Base-by-base conservation (phyloP, 768 basidiomycete species). In the Lactarius indigo region DNA sequence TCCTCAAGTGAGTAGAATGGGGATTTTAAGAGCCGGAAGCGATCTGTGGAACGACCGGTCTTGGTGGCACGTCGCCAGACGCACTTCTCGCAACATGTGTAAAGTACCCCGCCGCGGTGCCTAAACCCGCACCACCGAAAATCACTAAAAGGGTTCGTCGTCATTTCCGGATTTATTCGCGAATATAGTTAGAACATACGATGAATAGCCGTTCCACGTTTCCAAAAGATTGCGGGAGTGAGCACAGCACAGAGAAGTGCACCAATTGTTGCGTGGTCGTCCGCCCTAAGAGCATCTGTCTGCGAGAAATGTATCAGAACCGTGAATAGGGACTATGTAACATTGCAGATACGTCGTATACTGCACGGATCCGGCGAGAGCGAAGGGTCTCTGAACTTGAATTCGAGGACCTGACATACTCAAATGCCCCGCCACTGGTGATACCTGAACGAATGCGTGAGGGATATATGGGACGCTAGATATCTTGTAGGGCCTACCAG, bases 231-330 rank as follows among this genome's bases (percentile, higher is more conserved):
- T 3, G 90, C 88, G 3, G 92, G 88, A 5, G 82, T 83, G 3
- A 92, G 73, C 17, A 89, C 82, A 18, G 83, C 84, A 64, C 81
- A 83, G 26, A 94, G 75, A 57, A 92, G 72, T 23, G 82, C 81
- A 30, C 92, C 92, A 56, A 93, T 89, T 2, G 85, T 91, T 26
- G 89, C 82, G 73, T 91, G 87, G 74, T 93, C 92, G 63, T 91
- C 86, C 57, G 82, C 80, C 69, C 90, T 80, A 61, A 90, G 75
- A 26, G 83, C 80, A 50, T 79, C 77, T 17, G 81, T 83, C 90
- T 92, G 60, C 12, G 1, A 62, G n/a, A 60, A 64, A 26, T 13
- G 39, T 1, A 47, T 62, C n/a, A 33, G 73, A 8, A 69, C 12
- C 18, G 3, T 7, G 8, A 58, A 37, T 39, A 57, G 13, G 57